Percentiles rank a stretch among this genome's conserved stretches.
These are phyloP conservation scores for Serpula lacrymans DNA, from an alignment of 768 basidiomycete species.

Conservation along the genomic window DNA sequence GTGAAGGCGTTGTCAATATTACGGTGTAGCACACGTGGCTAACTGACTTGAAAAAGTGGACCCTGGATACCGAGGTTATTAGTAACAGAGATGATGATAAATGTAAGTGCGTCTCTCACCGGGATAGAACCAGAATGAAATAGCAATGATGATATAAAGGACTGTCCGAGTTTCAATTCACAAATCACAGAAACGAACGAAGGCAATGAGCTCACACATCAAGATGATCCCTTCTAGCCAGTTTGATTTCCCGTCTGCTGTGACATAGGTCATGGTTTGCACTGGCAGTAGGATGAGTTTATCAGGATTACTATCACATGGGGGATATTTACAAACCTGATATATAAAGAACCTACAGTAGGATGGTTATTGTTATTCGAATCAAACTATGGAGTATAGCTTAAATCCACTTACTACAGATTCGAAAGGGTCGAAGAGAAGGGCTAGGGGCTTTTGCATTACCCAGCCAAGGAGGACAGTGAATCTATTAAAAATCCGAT, in stretches of 20 bases:
- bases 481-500: slow-evolving; percentile 39
- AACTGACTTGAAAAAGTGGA: slow-evolving; percentile 18
- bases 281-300: slow-evolving; percentile 38
- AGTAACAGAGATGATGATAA: background rate
- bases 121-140: slow-evolving; percentile 65
- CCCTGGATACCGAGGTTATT: slow-evolving; percentile 10
- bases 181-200: slow-evolving; percentile 4
- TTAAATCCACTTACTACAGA: slow-evolving; percentile 60
- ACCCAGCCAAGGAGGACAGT: slow-evolving; percentile 79
- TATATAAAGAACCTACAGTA: slow-evolving; percentile 32
- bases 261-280: slow-evolving; percentile 80
- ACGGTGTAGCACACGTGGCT: slow-evolving; percentile 8
- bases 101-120: slow-evolving; percentile 14
- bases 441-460: slow-evolving; percentile 71
- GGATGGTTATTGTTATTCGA: background rate
- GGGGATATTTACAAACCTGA: slow-evolving; percentile 35
- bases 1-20: background rate
- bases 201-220: slow-evolving; percentile 47
- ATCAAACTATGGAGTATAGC: slow-evolving; percentile 23
- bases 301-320: slow-evolving; percentile 32
- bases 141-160: slow-evolving; percentile 68
- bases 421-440: slow-evolving; percentile 90
- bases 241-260: slow-evolving; percentile 79
- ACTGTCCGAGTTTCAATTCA: slow-evolving; percentile 42
- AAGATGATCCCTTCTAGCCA: slow-evolving; percentile 80